Percentiles rank a stretch among this genome's conserved stretches.
These are phyloP conservation scores for Sanghuangporus weigelae DNA, from an alignment of 1,284 basidiomycete species.

Conservation along the genomic window DNA sequence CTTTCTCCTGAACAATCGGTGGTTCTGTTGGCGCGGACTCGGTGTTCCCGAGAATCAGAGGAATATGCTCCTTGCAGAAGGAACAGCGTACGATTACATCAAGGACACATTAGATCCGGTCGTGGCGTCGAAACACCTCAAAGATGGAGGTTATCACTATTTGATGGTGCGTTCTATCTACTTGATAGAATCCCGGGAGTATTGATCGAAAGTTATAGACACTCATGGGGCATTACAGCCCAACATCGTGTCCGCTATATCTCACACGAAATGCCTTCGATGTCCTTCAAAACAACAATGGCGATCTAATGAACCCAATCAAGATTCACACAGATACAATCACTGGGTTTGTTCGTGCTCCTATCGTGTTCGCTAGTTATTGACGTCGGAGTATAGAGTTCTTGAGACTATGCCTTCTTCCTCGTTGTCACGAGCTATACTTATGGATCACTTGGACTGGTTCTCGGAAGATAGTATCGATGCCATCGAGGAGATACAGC, in stretches of 20 bases:
- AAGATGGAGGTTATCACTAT: constrained; percentile 66
- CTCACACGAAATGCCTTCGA: constrained; percentile 66
- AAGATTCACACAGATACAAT: constrained; percentile 78
- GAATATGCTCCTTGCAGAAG: constrained; percentile 63
- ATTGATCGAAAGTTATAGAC: constrained; percentile 30
- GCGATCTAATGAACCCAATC: constrained; percentile 54
- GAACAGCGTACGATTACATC: constrained; percentile 53
- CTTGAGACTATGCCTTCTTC: constrained; percentile 47
- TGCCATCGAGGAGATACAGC: constrained; percentile 56
- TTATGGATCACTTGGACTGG: constrained; percentile 84
- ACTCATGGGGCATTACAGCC: constrained; percentile 61
- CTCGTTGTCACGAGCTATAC: constrained; percentile 59
- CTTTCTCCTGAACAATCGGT: constrained; percentile 53
- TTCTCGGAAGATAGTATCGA: constrained; percentile 57
- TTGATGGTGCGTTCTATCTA: constrained; percentile 39
- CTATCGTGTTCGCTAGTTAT: background rate
- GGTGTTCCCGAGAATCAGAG: constrained; percentile 78
- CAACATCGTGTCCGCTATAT: constrained; percentile 68
- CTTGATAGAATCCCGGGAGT: background rate
- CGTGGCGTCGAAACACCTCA: constrained; percentile 44
- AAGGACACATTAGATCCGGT: constrained; percentile 64
- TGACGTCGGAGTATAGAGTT: constrained; percentile 35
- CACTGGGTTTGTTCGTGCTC: constrained; percentile 48
- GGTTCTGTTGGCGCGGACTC: constrained; percentile 81
- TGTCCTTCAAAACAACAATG: constrained; percentile 46